Conservation (phyloP, 1,284 basidiomycete genomes). For the Porogramme epimiltina region DNA sequence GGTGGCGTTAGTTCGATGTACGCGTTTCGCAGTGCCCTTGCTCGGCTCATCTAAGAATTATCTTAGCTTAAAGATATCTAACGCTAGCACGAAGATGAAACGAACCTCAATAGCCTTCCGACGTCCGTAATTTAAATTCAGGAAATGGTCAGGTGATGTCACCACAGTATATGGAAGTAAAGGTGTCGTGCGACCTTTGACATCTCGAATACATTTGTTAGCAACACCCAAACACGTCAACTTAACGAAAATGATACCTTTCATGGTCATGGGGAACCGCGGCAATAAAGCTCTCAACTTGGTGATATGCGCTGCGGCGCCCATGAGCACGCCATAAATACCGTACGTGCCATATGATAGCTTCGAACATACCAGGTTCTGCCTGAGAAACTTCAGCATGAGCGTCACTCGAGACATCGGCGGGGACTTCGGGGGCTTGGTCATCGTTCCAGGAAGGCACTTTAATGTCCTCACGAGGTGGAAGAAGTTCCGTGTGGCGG, state of each 20-base stretch:
- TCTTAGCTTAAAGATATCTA: neutral
- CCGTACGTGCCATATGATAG: no score
- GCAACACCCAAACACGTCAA: no score
- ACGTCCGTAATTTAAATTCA: slow-evolving; percentile 52
- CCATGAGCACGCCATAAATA: no score
- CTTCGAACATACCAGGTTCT: no score
- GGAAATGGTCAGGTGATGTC: slow-evolving; percentile 45
- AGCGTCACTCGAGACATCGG: no score
- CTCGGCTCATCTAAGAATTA: slow-evolving; percentile 58
- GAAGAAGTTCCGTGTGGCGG: slow-evolving; percentile 54
- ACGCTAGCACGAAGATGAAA: neutral
- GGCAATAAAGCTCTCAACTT: slow-evolving; percentile 47
- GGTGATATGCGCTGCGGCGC: slow-evolving; percentile 39
- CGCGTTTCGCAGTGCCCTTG: slow-evolving; percentile 50
- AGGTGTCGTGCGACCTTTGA: slow-evolving; percentile 37
- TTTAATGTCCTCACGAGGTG: slow-evolving; percentile 30
- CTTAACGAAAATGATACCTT: slow-evolving; percentile 43
- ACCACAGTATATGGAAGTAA: slow-evolving; percentile 58
- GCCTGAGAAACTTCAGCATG: neutral
- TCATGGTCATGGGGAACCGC: slow-evolving; percentile 59
- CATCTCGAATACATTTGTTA: slow-evolving; percentile 31
- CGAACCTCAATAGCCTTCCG: slow-evolving; percentile 72
- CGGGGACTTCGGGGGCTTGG: no score
- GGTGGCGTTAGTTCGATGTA: slow-evolving; percentile 38
- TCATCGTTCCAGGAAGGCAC: neutral